Evolutionary conservation across 2,329 filamentous ascomycete genomes (phyloP).

Genomic region (Phialocephala sp.): DNA sequence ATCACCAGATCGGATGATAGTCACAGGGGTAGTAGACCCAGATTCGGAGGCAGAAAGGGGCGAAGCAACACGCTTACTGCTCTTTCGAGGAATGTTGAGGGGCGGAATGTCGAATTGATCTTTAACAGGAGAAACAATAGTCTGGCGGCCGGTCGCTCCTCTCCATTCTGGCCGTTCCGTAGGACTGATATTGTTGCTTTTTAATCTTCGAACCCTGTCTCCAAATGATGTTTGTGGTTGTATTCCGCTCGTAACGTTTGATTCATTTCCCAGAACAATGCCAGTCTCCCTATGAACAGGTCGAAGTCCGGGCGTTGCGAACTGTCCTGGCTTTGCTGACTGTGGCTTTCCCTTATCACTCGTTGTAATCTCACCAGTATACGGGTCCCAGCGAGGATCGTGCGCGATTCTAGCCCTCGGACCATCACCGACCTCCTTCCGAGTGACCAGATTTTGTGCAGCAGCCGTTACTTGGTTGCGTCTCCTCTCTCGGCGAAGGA

Average conservation of each 20-base stretch:
- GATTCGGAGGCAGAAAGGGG: conserved; percentile 31
- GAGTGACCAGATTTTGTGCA: conserved; percentile 34
- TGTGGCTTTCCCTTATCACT: conserved; percentile 59
- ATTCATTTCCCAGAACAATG: conserved; percentile 32
- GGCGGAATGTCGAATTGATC: conserved; percentile 63
- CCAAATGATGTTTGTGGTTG: conserved; percentile 48
- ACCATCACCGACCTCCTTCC: conserved; percentile 35
- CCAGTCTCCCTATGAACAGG: conserved; percentile 30
- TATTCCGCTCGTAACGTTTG: conserved; percentile 39
- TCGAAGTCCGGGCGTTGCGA: conserved; percentile 41
- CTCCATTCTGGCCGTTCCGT: conserved; percentile 66
- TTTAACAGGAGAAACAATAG: conserved; percentile 67
- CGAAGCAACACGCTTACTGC: conserved; percentile 46
- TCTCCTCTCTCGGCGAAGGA: conserved; percentile 41
- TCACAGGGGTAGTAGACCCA: conserved; percentile 33
- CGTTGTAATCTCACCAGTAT: conserved; percentile 69
- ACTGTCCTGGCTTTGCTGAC: conserved; percentile 61
- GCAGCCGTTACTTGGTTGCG: conserved; percentile 38
- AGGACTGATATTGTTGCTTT: conserved; percentile 37
- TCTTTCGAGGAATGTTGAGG: conserved; percentile 60
- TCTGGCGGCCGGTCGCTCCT: conserved; percentile 71
- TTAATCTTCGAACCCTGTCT: conserved; percentile 53
- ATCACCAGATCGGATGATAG: conserved; percentile 33
- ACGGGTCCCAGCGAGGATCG: conserved; percentile 66
- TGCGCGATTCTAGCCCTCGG: conserved; percentile 36